phyloP scores from a whole-genome alignment of 148 eudicot species.

The Persicaria tinctoria region DNA sequence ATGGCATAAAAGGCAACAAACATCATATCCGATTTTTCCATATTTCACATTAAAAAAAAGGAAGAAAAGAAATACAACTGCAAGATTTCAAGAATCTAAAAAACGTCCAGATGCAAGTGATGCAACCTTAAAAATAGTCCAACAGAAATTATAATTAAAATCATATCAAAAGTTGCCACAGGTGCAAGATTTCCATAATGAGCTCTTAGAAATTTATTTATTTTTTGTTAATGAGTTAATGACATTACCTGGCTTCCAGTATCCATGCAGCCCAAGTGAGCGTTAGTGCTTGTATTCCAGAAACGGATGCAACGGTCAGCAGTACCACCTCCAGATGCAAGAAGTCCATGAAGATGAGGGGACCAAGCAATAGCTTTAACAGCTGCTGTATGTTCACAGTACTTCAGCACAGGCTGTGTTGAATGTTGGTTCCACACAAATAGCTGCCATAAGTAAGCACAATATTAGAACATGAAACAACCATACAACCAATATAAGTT shows the following conservation, averaged over 20 bases:
- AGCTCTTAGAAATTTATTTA: neutral
- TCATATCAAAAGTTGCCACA: neutral
- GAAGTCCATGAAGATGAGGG: conserved; percentile 91
- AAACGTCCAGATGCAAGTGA: no score
- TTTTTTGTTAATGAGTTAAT: neutral
- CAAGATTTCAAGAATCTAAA: no score
- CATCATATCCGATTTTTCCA: neutral
- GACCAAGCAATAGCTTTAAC: conserved; percentile 99
- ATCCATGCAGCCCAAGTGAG: conserved; percentile 85
- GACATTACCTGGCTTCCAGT: conserved; percentile 89
- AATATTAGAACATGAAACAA: neutral
- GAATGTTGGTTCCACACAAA: conserved; percentile 93
- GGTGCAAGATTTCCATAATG: neutral
- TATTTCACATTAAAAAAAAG: neutral
- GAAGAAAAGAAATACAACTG: no score
- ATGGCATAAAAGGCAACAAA: neutral
- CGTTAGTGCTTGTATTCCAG: conserved; percentile 87
- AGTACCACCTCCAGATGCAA: conserved; percentile 98
- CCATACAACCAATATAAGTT: neutral
- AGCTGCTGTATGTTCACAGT: conserved; percentile 90
- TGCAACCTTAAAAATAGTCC: no score
- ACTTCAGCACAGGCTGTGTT: conserved; percentile 73
- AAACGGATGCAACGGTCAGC: conserved; percentile 92
- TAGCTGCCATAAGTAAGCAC: conserved; percentile 33
- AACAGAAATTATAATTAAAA: neutral